Percentiles rank a stretch among this genome's conserved stretches.
These are phyloP conservation scores for Trametes cubensis DNA, from an alignment of 768 basidiomycete species.

Conservation along the genomic window DNA sequence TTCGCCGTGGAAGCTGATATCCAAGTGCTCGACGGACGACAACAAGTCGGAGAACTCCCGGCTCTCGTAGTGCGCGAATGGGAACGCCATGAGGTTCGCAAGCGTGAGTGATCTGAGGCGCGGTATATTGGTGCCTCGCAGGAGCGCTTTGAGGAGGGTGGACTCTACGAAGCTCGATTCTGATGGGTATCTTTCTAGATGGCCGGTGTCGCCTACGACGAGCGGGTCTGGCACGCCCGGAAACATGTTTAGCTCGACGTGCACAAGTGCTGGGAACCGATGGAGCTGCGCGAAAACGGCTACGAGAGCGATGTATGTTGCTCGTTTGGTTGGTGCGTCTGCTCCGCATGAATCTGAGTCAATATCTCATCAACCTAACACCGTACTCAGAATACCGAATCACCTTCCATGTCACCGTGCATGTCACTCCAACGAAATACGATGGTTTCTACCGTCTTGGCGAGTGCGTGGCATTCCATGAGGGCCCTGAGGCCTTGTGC, in stretches of 20 bases:
- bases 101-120: no score
- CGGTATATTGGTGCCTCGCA: no score
- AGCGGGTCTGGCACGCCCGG: constrained; percentile 1
- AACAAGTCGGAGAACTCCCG: constrained; percentile 9
- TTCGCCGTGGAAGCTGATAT: constrained; percentile 13
- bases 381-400: not conserved
- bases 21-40: constrained; percentile 7
- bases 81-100: constrained; percentile 23
- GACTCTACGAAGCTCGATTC: constrained; percentile 16
- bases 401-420: not conserved
- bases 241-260: constrained; percentile 19
- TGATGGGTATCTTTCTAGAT: not conserved
- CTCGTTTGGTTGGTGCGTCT: not conserved
- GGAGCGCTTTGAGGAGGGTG: constrained; percentile 17
- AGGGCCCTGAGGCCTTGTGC: constrained; percentile 2
- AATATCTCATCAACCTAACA: not conserved
- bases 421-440: constrained; percentile 12
- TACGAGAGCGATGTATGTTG: constrained; percentile 1
- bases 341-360: not conserved
- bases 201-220: constrained; percentile 8
- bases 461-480: constrained; percentile 9
- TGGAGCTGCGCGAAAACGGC: constrained; percentile 4
- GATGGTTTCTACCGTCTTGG: constrained; percentile 14
- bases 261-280: not conserved
- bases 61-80: constrained; percentile 13